Base-by-base conservation (phyloP, 805 yeast species). In the Starmera dryadoides region DNA sequence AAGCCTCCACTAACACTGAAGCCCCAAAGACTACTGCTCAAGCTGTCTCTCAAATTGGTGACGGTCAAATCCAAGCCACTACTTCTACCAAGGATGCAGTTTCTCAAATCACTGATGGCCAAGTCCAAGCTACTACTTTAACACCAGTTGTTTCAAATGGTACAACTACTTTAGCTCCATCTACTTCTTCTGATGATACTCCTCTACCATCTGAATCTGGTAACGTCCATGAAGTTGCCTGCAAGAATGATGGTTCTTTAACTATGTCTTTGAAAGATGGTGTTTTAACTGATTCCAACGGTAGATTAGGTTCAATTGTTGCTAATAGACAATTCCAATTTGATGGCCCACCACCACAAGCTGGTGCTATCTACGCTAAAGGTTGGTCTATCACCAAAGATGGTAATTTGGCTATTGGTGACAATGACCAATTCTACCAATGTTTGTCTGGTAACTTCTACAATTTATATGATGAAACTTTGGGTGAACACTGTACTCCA, bases 341-440 rank as follows among this genome's bases (percentile, higher is more conserved):
- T 53, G 87, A 80, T 59, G 86, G 86, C 54, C 84, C 86, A 41
- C 81, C 83, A 63, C 86, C 86, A 49, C 87, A 80, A 68, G 83
- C 80, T 22, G 82, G 81, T 59, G 70, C 81, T 39, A 68, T 76
- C 51, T 74, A 71, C 53, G 81, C 83, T 48, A 75, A 73, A 37
- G 82, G 82, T 45, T 77, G 83, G 83, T 54, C 65, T 31, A 53
- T 62, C 39, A 55, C 64, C 41, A 75, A 71, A 44, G 77, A 69
- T 18, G 73, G 72, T 58, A 54, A 61, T 58, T 70, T 79, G 51
- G 83, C 83, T 20, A 60, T 79, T 43, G 86, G 85, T 60, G 61
- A 64, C 49, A 54, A 59, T 33, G 74, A 74, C 41, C 63, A 68
- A 28, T 80, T 80, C 67, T 80, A 73, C 71, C 79, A 78, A 63